phyloP scores from a whole-genome alignment of 441 rosid species.

The Aquilaria agallochum region DNA sequence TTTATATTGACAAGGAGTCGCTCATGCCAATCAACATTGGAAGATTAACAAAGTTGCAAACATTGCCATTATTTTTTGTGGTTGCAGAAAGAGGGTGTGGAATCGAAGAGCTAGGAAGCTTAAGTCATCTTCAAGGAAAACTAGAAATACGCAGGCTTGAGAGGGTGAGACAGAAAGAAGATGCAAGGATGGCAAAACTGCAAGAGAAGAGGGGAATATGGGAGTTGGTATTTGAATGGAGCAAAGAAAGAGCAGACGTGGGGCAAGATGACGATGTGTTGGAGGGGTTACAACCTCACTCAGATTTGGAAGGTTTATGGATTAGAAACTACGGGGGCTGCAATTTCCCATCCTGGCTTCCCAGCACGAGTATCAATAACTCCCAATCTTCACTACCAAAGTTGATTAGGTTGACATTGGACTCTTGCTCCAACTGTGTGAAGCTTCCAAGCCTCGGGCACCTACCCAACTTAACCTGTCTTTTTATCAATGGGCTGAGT shows the following conservation, averaged over 20 bases:
- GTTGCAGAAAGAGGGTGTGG: neutral
- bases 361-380: neutral
- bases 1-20: neutral
- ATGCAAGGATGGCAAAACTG: slow-evolving; percentile 4
- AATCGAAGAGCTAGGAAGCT: neutral
- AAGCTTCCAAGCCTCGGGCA: too few relatives aligned
- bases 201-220: neutral
- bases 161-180: neutral
- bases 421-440: neutral
- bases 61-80: neutral
- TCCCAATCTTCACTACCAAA: too few relatives aligned
- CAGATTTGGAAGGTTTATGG: neutral
- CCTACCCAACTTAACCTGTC: too few relatives aligned
- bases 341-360: neutral
- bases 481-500: too few relatives aligned
- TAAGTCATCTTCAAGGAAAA: slow-evolving; percentile 1
- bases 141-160: neutral
- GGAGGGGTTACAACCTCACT: slow-evolving; percentile 12
- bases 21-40: too few relatives aligned
- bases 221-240: too few relatives aligned
- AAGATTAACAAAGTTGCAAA: neutral
- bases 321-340: neutral
- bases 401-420: neutral
- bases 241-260: too few relatives aligned
- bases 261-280: too few relatives aligned